Evolutionary conservation across 2,329 filamentous ascomycete genomes (phyloP), one percentile per base, ranked within the genome.

Genomic region (Hymenoscyphus infarciens): DNA sequence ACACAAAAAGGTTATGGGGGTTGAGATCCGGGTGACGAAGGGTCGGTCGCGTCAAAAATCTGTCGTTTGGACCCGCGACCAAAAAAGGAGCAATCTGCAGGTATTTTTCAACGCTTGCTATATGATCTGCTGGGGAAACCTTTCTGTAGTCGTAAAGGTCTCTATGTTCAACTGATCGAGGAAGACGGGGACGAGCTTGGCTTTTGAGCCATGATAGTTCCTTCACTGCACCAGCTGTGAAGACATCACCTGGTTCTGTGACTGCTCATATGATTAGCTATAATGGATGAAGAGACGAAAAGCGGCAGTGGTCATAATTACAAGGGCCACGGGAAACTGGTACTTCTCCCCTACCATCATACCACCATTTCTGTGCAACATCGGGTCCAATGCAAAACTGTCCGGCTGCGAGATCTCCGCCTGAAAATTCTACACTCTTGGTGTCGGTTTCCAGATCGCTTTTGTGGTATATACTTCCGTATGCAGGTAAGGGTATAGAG

Each of bases 1-100:
- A 67, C 1, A 74, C 65, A 31, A 75, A 72, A 11, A 74, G 70
- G 58, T 75, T 75, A 49, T 68, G 70, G 7, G 71, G 64, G 25
- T 63, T 60, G 16, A 63, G 49, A 59, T 65, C 63, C n/a, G 61
- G 63, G 57, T 65, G 63, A 38, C 63, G 61, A 16, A 63, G 57
- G 33, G 59, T 65, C 25, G 59, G 61, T 8, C 59, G 55, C 10
- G 45, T 52, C n/a, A 65, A 33, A 31, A 55, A 53, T 38, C 61
- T 52, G 22, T 61, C 57, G 45, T 31, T 31, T 31, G 29, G 7
- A 6, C 29, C 59, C 13, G 33, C 52, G n/a, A 61, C 33, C 1
- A 61, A 33, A 33, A 33, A 42, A 56, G 59, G 52, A 45, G 59
- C 52, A 25, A 61, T 61, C 38, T 56, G 49, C 3, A 61, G 35